These are phyloP conservation scores for Nicotiana tomentosiformis DNA, from an alignment of 257 asterid species.

Conservation along the genomic window DNA sequence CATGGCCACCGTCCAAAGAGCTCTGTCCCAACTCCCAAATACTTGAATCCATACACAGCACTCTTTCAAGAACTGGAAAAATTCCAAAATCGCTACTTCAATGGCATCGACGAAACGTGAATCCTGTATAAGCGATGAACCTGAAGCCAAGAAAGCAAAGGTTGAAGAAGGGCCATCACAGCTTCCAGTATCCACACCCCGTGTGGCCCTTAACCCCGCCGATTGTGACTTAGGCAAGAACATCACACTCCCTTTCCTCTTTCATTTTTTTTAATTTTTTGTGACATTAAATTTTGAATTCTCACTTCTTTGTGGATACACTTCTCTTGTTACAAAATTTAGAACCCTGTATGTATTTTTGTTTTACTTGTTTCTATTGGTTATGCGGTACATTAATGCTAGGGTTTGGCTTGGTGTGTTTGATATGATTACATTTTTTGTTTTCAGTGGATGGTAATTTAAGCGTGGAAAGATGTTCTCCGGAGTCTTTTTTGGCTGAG, in stretches of 20 bases:
- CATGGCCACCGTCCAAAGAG: background rate
- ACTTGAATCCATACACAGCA: background rate
- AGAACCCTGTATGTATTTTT: background rate
- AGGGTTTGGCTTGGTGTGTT: background rate
- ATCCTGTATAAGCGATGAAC: conserved; percentile 12
- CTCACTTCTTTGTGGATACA: background rate
- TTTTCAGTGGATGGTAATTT: background rate
- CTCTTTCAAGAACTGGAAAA: background rate
- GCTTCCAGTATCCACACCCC: background rate
- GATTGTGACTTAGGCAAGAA: conserved; percentile 53
- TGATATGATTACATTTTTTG: background rate
- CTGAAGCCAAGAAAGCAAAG: conserved; percentile 25
- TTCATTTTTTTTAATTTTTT: background rate
- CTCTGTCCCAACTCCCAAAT: background rate
- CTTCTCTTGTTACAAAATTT: background rate
- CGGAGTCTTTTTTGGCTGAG: background rate
- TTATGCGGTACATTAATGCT: background rate
- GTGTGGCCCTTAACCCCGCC: conserved; percentile 49
- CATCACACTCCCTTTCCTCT: background rate
- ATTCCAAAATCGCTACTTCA: background rate
- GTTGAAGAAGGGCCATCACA: conserved; percentile 7
- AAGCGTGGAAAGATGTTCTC: background rate
- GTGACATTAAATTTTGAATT: background rate
- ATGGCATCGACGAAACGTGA: conserved; percentile 41
- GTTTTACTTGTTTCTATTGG: background rate